Evolutionary conservation across 306 rosid genomes (phyloP).

Genomic region (Sphenostylis stenocarpa): DNA sequence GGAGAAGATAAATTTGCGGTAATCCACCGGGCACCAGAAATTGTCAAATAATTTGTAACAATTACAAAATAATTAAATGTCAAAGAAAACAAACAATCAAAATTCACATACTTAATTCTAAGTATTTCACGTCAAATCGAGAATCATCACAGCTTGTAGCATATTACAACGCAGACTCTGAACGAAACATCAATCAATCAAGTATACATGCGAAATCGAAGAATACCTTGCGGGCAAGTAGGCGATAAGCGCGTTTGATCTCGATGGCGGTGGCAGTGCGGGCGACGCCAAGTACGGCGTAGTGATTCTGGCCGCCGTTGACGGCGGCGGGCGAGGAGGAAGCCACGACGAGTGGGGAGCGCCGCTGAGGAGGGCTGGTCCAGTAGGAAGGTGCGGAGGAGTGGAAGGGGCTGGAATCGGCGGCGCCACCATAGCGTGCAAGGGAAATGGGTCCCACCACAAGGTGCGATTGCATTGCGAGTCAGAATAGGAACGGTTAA

Average conservation of each 20-base stretch:
- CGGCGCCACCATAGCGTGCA: slow-evolving; percentile 23
- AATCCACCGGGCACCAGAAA: neutral
- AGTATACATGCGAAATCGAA: neutral
- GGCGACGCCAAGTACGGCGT: slow-evolving; percentile 64
- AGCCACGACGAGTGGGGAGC: slow-evolving; percentile 31
- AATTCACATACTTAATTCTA: neutral
- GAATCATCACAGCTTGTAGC: neutral
- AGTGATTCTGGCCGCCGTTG: slow-evolving; percentile 57
- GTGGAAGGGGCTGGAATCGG: slow-evolving; percentile 32
- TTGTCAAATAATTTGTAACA: neutral
- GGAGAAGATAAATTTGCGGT: neutral
- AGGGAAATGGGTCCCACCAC: slow-evolving; percentile 63
- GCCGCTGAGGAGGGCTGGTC: slow-evolving; percentile 19
- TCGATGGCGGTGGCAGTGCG: slow-evolving; percentile 57
- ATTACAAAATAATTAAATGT: neutral
- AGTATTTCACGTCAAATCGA: neutral
- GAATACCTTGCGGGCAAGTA: slow-evolving; percentile 81
- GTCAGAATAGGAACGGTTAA: neutral
- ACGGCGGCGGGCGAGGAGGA: slow-evolving; percentile 32
- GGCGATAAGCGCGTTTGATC: slow-evolving; percentile 87
- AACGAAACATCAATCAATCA: neutral
- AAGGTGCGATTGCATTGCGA: slow-evolving; percentile 67
- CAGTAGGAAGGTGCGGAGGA: slow-evolving; percentile 32
- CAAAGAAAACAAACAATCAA: neutral
- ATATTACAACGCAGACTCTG: neutral